Base-by-base conservation (phyloP, 2,329 filamentous ascomycete species). In the Metarhizium humberi region DNA sequence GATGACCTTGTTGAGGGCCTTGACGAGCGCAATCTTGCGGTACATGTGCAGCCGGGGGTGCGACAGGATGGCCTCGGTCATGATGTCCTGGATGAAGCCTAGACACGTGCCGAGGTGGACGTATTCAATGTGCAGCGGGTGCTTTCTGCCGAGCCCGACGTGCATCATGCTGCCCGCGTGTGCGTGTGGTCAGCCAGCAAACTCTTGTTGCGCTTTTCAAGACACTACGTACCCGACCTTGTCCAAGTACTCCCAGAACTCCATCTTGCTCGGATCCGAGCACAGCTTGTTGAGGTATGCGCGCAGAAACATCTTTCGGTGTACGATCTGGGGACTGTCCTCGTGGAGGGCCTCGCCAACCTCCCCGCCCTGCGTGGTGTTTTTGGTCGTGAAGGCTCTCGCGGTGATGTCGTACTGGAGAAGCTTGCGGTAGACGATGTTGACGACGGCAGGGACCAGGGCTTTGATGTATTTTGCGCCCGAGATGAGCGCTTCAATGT, bases 201-300 rank as follows among this genome's bases (percentile, higher is more conserved):
- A 40, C 3, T 7, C 16, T 36, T 10, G 34, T 25, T 25, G 25
- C 25, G 25, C 25, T 25, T 25, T 4, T 25, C 25, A 25, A 4
- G 3, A 14, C 7, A 46, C 2, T 2, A 73, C 81, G 67, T 67
- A 84, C 79, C 87, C 88, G 40, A 92, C 88, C 69, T 92, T 92
- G 72, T 92, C 86, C 48, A 92, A 74, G 66, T 92, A 92, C 64
- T 87, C 82, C 88, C 88, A 92, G 68, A 90, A 90, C 58, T 89
- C 84, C 78, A 88, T 84, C 60, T 81, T 82, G 52, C 81, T 84
- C 0, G 86, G 86, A 64, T 92, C 88, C 5, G 84, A 85, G 68
- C 88, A 90, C 42, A 92, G 73, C 68, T 85, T 87, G 57, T 79
- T 82, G 36, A 92, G 74, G 61, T 92, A 92, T 53, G 86, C 88